Percentiles rank a stretch among this genome's conserved stretches.
These are phyloP conservation scores for Candida sanyaensis DNA, from an alignment of 1,139 yeast genomes.

Conservation along the genomic window DNA sequence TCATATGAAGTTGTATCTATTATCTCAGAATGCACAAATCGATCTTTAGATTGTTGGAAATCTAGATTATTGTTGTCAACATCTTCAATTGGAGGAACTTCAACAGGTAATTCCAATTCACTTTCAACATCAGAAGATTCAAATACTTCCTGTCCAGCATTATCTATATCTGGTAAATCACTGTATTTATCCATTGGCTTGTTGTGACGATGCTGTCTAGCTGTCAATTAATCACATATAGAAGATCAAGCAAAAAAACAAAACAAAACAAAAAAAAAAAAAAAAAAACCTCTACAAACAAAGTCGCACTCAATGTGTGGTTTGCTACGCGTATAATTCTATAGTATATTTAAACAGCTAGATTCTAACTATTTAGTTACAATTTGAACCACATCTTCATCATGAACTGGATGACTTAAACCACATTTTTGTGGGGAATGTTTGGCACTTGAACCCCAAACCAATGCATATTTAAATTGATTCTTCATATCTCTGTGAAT, in stretches of 20 bases:
- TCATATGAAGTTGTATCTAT: slow-evolving; percentile 23
- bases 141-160: slow-evolving; percentile 37
- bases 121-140: slow-evolving; percentile 55
- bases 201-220: background rate
- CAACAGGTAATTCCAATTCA: slow-evolving; percentile 9
- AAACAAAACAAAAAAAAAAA: too few relatives aligned
- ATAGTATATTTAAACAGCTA: too few relatives aligned
- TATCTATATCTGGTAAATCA: slow-evolving; percentile 31
- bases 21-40: slow-evolving; percentile 19
- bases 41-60: slow-evolving; percentile 23
- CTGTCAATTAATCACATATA: too few relatives aligned
- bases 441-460: slow-evolving; percentile 95
- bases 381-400: slow-evolving; percentile 92
- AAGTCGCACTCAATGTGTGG: background rate
- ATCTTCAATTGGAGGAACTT: slow-evolving; percentile 4
- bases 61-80: slow-evolving; percentile 20
- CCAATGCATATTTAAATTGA: slow-evolving; percentile 90
- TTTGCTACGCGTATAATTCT: too few relatives aligned
- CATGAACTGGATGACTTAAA: slow-evolving; percentile 75
- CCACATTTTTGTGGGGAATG: slow-evolving; percentile 98
- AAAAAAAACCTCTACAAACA: background rate
- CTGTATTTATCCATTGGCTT: slow-evolving; percentile 19
- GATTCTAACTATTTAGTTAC: slow-evolving; percentile 60
- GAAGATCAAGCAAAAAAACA: too few relatives aligned
- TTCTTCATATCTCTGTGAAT: slow-evolving; percentile 92